Base-by-base conservation (phyloP, 306 rosid genomes). In the Pterocarpus macrocarpus region DNA sequence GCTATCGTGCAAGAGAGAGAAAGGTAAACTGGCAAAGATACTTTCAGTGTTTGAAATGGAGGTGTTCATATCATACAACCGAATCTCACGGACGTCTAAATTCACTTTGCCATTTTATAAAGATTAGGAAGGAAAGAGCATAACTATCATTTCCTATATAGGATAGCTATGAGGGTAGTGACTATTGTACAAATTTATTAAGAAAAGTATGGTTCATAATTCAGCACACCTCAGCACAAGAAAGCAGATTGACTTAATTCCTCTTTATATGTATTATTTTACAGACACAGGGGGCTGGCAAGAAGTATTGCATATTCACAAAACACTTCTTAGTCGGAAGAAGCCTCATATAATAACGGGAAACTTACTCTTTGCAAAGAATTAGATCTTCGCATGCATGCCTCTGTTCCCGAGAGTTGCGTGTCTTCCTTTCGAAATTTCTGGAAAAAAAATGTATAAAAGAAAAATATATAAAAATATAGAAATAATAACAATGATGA, bases 341-440 rank as follows among this genome's bases (percentile, higher is more conserved):
- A 33, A 32, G 3, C 28, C 64, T 34, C 14, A 12, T 5, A 49
- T 56, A 58, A 67, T 17, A 43, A 65, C 61, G 56, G 9, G 67
- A 16, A 77, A 90, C 98, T 82, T 89, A 95, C 99, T 73, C 94
- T 87, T 81, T 93, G 98, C 86, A 95, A 90, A 10, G 99, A 95
- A 79, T 45, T 84, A 2, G 98, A 90, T 83, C 98, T 90, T 80
- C 96, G 88, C 98, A 93, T 86, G 82, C 79, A 95, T 61, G 98
- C 98, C 79, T 95, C 99, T 16, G 96, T 89, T 76, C 93, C 98
- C 57, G 97, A 93, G 83, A 95, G 97, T 64, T 93, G 84, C 90
- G 44, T 63, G 66, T 93, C 96, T 80, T 95, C 97, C 85, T 91
- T 93, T 86, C 97, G 89, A 87, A 95, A 95, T 95, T 88, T 92